Conservation (phyloP, 208 protist species). For the Trypanosoma congolense region DNA sequence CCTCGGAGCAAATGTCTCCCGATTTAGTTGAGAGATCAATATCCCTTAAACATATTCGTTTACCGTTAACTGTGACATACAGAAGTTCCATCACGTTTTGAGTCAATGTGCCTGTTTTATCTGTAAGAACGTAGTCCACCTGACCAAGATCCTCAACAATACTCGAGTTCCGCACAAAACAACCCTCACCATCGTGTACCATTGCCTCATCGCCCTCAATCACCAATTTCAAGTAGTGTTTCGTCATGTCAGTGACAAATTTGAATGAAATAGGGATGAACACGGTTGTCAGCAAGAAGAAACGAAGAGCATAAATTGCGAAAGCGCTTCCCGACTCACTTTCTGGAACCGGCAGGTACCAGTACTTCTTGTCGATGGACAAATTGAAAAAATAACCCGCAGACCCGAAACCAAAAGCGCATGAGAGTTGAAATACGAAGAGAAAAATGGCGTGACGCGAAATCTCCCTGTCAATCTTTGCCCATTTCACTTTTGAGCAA, state of each 20-base stretch:
- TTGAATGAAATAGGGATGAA: conserved; percentile 97
- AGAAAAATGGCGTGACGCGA: conserved; percentile 82
- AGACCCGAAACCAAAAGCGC: conserved; percentile 74
- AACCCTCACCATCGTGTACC: conserved; percentile 53
- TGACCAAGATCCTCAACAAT: conserved; percentile 94
- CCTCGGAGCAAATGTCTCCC: conserved; percentile 1
- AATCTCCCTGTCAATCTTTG: conserved; percentile 87
- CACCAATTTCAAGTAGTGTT: conserved; percentile 88
- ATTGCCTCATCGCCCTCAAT: conserved; percentile 92
- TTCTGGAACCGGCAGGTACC: conserved; percentile 62
- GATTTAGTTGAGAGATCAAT: neutral
- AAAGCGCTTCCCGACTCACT: conserved; percentile 30
- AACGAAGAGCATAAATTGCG: conserved; percentile 89
- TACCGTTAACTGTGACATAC: conserved; percentile 30
- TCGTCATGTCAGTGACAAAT: conserved; percentile 92
- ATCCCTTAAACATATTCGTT: conserved; percentile 8
- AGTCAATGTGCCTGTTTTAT: conserved; percentile 95
- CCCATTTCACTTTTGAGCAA: conserved; percentile 86
- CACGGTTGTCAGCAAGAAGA: conserved; percentile 93
- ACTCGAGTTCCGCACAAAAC: conserved; percentile 77
- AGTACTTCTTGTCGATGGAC: conserved; percentile 28
- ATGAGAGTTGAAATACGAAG: conserved; percentile 84
- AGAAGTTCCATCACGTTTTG: conserved; percentile 92
- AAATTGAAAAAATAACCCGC: conserved; percentile 68
- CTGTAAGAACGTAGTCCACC: conserved; percentile 91